These are phyloP conservation scores for Stipa capillata DNA, from an alignment of 176 grass and related monocot genomes.

Conservation along the genomic window DNA sequence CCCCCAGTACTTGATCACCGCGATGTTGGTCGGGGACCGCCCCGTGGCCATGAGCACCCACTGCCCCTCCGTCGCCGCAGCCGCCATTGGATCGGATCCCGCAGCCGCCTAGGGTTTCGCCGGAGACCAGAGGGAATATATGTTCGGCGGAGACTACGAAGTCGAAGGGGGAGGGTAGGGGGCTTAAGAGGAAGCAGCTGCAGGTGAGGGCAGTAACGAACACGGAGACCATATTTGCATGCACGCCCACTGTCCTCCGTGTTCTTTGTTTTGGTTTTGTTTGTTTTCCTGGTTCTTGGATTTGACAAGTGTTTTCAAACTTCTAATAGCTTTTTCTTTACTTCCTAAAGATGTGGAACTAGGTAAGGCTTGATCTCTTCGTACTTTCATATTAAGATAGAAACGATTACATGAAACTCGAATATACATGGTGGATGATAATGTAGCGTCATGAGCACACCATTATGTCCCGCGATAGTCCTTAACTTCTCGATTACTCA, in stretches of 20 bases:
- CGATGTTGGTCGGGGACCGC: slow-evolving; percentile 87
- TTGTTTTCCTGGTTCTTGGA: no score
- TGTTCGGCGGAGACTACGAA: slow-evolving; percentile 19
- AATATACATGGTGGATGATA: no score
- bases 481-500: no score
- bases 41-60: slow-evolving; percentile 88
- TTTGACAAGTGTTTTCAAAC: no score
- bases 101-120: background rate
- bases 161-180: background rate
- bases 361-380: no score
- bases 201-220: background rate
- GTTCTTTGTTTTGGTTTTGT: background rate
- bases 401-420: no score
- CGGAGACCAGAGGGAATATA: background rate
- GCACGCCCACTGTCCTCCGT: background rate
- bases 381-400: no score
- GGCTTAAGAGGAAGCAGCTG: background rate
- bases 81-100: background rate
- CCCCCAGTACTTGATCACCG: slow-evolving; percentile 96
- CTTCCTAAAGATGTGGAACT: no score
- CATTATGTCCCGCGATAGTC: no score
- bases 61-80: slow-evolving; percentile 22
- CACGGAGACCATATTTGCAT: background rate
- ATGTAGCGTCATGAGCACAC: no score
- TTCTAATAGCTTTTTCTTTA: no score